Conservation (phyloP, 257 asterid species). For the Buddleja alternifolia region DNA sequence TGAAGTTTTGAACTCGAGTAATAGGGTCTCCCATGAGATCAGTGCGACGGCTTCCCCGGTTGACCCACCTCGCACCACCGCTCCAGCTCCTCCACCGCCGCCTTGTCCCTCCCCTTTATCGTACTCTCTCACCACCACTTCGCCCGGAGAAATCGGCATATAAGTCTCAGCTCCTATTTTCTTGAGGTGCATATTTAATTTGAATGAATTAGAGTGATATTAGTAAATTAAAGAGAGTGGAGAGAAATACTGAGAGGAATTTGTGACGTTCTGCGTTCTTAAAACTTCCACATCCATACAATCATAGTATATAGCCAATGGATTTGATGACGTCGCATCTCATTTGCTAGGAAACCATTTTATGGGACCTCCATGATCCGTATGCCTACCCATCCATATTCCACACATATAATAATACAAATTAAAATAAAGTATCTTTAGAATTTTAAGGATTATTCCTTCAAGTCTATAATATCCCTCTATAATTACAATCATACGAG, state of each 20-base stretch:
- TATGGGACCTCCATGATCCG: constrained; percentile 33
- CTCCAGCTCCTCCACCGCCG: constrained; percentile 79
- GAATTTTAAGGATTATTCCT: no score
- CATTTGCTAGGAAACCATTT: constrained; percentile 29
- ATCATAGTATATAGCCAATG: constrained; percentile 36
- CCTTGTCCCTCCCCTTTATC: constrained; percentile 56
- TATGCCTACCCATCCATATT: constrained; percentile 27
- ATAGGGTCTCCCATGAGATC: constrained; percentile 88
- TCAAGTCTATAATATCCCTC: no score
- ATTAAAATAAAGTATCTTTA: no score
- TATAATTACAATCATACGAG: no score
- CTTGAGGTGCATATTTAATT: constrained; percentile 42
- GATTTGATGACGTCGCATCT: constrained; percentile 43
- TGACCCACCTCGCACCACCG: constrained; percentile 69
- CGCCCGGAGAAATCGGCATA: constrained; percentile 17
- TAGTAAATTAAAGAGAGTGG: neutral
- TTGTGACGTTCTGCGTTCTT: constrained; percentile 25
- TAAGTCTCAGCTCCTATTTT: constrained; percentile 51
- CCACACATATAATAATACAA: constrained; percentile 1
- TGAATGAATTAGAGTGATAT: neutral
- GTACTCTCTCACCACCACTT: constrained; percentile 64
- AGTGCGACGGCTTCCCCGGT: constrained; percentile 68
- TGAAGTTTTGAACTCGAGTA: constrained; percentile 67
- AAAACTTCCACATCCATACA: constrained; percentile 38
- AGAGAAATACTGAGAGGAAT: constrained; percentile 8